phyloP scores from a whole-genome alignment of 2,329 filamentous ascomycete species.

The Curvularia sp. region DNA sequence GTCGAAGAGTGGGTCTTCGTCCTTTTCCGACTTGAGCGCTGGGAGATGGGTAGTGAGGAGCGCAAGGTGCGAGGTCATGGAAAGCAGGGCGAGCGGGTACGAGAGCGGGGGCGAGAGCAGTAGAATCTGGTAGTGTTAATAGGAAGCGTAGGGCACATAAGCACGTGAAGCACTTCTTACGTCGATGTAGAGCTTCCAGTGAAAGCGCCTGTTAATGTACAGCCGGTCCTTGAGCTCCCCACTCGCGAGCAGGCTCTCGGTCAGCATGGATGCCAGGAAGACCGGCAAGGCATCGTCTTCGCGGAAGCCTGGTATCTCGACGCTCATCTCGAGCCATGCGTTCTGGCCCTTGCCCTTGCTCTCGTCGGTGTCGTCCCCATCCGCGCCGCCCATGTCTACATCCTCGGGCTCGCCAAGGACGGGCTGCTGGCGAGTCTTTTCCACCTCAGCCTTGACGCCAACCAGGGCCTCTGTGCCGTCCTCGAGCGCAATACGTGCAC shows the following conservation, averaged over 20 bases:
- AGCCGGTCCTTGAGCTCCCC: conserved; percentile 72
- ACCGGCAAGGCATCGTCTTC: conserved; percentile 92
- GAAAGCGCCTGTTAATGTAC: conserved; percentile 88
- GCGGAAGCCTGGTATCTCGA: conserved; percentile 88
- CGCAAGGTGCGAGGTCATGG: conserved; percentile 90
- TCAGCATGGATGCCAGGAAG: conserved; percentile 86
- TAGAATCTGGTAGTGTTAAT: conserved; percentile 68
- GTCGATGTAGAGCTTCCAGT: conserved; percentile 96
- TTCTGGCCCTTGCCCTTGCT: conserved; percentile 60
- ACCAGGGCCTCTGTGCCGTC: conserved; percentile 97
- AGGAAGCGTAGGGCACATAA: neutral
- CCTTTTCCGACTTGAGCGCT: conserved; percentile 81
- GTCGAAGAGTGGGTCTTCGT: conserved; percentile 97
- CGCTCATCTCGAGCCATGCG: conserved; percentile 84
- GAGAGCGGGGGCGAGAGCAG: conserved; percentile 92
- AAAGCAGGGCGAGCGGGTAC: conserved; percentile 91
- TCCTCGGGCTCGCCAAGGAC: conserved; percentile 38
- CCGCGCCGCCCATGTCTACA: conserved; percentile 54
- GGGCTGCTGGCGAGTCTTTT: conserved; percentile 65
- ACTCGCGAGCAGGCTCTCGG: conserved; percentile 81
- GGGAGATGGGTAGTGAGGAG: conserved; percentile 87
- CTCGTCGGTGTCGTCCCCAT: conserved; percentile 39
- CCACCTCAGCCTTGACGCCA: conserved; percentile 93
- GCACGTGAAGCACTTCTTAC: conserved; percentile 60
- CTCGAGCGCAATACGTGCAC: conserved; percentile 89